phyloP scores from a whole-genome alignment of 2,329 filamentous ascomycete species.

The Fusarium cyanostomum region DNA sequence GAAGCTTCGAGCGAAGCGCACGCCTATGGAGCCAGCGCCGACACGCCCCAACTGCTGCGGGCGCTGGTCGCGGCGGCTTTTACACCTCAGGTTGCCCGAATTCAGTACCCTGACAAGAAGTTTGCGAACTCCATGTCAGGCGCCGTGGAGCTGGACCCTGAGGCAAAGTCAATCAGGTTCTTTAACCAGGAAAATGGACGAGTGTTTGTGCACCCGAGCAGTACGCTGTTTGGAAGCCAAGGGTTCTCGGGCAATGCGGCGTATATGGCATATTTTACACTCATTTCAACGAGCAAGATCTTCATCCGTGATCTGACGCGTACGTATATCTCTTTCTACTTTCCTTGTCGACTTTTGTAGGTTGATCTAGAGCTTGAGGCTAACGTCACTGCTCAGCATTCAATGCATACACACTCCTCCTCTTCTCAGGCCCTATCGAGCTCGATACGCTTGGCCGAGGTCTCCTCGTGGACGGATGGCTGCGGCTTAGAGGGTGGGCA shows the following conservation, averaged over 20 bases:
- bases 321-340: slow-evolving; percentile 56
- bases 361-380: neutral
- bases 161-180: slow-evolving; percentile 91
- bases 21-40: slow-evolving; percentile 26
- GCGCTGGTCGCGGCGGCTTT: slow-evolving; percentile 79
- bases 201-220: slow-evolving; percentile 92
- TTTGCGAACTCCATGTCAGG: slow-evolving; percentile 88
- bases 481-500: slow-evolving; percentile 88
- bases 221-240: slow-evolving; percentile 85
- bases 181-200: slow-evolving; percentile 86
- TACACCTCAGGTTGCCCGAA: slow-evolving; percentile 87
- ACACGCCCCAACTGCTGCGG: slow-evolving; percentile 65
- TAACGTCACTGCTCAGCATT: slow-evolving; percentile 68
- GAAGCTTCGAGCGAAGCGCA: slow-evolving; percentile 45
- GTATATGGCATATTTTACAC: slow-evolving; percentile 90
- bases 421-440: slow-evolving; percentile 86
- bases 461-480: slow-evolving; percentile 90
- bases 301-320: slow-evolving; percentile 92
- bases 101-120: slow-evolving; percentile 95
- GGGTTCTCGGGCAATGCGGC: slow-evolving; percentile 77
- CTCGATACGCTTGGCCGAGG: slow-evolving; percentile 90
- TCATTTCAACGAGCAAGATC: slow-evolving; percentile 91
- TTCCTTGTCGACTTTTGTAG: neutral
- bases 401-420: slow-evolving; percentile 85
- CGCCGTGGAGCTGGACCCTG: slow-evolving; percentile 91